Evolutionary conservation across 257 asterid species (phyloP).

Genomic region (Fraxinus anomala): DNA sequence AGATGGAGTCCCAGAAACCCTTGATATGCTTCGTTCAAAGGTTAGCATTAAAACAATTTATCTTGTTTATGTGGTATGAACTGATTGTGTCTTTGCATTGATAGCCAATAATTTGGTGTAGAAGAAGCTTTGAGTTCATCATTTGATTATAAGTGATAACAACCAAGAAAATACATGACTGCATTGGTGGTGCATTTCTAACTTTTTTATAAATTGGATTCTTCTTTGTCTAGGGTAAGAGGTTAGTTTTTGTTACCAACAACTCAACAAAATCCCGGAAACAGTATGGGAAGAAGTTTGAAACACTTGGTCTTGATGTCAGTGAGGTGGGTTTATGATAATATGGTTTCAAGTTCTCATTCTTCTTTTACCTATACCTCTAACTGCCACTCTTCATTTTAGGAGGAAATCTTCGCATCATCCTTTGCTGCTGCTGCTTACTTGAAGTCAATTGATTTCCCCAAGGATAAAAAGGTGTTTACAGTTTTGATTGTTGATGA

Average conservation of each 20-base stretch:
- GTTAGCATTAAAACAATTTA: constrained; percentile 39
- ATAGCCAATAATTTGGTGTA: constrained; percentile 16
- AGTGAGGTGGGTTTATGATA: constrained; percentile 59
- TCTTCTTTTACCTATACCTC: constrained; percentile 12
- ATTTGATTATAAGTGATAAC: neutral
- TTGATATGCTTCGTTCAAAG: constrained; percentile 91
- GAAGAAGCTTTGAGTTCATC: constrained; percentile 21
- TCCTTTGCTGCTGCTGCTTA: constrained; percentile 99
- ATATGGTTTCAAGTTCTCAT: constrained; percentile 5
- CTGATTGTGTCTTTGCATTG: constrained; percentile 8
- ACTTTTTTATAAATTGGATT: constrained; percentile 20
- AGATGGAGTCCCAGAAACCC: constrained; percentile 98
- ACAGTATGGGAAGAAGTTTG: constrained; percentile 94
- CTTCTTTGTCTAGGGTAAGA: constrained; percentile 70
- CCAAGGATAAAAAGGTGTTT: constrained; percentile 90
- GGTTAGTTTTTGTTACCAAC: constrained; percentile 96
- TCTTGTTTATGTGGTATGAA: neutral
- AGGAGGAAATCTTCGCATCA: constrained; percentile 99
- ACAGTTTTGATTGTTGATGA: neutral
- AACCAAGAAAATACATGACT: neutral
- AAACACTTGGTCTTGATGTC: constrained; percentile 86
- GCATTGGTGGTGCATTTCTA: constrained; percentile 13
- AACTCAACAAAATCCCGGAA: constrained; percentile 97
- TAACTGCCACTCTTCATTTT: constrained; percentile 33
- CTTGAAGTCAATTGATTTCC: constrained; percentile 88